Base-by-base conservation (phyloP, 352 stramenopile species). In the Globisporangium yorkense region DNA sequence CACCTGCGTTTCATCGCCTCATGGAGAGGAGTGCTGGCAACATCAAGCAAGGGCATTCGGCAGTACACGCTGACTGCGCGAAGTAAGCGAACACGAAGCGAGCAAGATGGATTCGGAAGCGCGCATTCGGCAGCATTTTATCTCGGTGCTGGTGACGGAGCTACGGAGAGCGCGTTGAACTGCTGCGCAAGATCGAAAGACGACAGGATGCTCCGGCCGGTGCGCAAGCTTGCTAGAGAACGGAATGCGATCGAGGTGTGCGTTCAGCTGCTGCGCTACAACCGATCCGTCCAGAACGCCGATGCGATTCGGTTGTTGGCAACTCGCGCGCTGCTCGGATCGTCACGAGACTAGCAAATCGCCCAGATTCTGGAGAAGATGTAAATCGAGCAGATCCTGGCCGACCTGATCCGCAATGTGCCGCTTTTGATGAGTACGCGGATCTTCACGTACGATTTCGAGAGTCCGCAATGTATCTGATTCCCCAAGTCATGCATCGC, bases 291-390 rank as follows among this genome's bases (percentile, higher is more conserved):
- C 9, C 83, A 94, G 54, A 88, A 92, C 41, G 86, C 88, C 15
- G 88, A 96, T 62, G 77, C 75, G 18, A 92, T 96, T 57, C 84
- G 88, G 12, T 52, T 96, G 21, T 59, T 95, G 16, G 78, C 88
- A 1, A 93, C 86, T 16, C 80, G 84, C n/a, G 84, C 81, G 7
- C 65, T 96, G 13, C 59, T 96, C 15, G 88, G 88, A 0, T 62
- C 96, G 10, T 83, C 88, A n/a, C 77, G 87, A 33, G 88, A 96
- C 56, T 74, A 83, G 2, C 86, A 96, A 33, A 94, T 96, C 55
- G 84, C 85, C 0, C 88, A 96, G 61, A 94, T 96, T 57, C 61
- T 96, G 5, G 85, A 96, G 61, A 93, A 94, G 48, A 96, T 96
- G 88, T 84, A 94, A 52, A 68, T 95, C 3, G 81, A 83, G 2